Conservation (phyloP, 169 alveolate genomes). For the Pseudocohnilembus persalinus region DNA sequence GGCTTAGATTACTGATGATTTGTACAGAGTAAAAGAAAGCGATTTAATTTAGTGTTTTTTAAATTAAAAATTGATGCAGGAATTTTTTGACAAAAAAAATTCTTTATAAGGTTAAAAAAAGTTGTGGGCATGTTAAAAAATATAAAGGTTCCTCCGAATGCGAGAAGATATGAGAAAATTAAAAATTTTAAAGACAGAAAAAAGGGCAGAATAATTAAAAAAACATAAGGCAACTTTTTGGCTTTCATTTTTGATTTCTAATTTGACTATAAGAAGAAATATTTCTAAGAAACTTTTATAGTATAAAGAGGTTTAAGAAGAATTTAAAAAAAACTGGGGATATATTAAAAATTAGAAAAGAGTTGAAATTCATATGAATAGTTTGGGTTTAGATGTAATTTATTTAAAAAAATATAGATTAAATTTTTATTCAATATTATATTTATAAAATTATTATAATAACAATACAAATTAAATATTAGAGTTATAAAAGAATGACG, state of each 20-base stretch:
- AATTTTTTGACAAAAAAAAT: slow-evolving; percentile 44
- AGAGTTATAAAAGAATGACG: slow-evolving; percentile 55
- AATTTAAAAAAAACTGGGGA: slow-evolving; percentile 60
- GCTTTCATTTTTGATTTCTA: slow-evolving; percentile 49
- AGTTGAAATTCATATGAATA: slow-evolving; percentile 64
- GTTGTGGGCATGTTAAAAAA: slow-evolving; percentile 57
- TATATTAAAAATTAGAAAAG: slow-evolving; percentile 49
- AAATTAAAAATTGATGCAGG: slow-evolving; percentile 49
- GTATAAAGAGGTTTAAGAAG: slow-evolving; percentile 56
- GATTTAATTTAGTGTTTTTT: slow-evolving; percentile 53
- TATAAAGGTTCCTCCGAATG: slow-evolving; percentile 59
- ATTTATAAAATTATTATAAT: too few relatives aligned
- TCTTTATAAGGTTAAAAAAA: slow-evolving; percentile 52
- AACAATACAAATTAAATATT: background rate
- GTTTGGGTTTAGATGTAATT: slow-evolving; percentile 42
- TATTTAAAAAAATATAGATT: too few relatives aligned
- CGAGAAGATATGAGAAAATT: slow-evolving; percentile 56
- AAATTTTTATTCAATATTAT: too few relatives aligned
- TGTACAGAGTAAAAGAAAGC: slow-evolving; percentile 35
- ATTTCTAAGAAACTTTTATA: slow-evolving; percentile 44
- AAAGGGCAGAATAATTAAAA: slow-evolving; percentile 56
- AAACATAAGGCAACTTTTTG: slow-evolving; percentile 56
- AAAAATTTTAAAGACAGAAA: slow-evolving; percentile 39
- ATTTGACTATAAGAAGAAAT: slow-evolving; percentile 44
- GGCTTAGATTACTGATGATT: slow-evolving; percentile 42